A percentile compares a stretch with the other conserved stretches of the same genome.
phyloP scores from a whole-genome alignment of 2,329 filamentous ascomycete species.

The Fusarium sp. region DNA sequence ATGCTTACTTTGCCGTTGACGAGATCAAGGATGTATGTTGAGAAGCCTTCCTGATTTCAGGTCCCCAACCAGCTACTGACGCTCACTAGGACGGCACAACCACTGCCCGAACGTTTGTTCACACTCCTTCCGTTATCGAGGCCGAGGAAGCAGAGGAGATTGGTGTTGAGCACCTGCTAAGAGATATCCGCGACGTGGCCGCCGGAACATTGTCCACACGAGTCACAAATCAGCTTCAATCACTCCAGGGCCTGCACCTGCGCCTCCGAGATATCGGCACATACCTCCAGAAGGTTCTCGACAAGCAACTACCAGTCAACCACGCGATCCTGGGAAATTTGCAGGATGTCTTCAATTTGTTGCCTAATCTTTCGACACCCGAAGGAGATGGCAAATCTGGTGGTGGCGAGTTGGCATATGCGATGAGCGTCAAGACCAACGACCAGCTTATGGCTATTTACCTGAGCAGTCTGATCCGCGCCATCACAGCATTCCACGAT shows the following conservation, averaged over 20 bases:
- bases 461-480: constrained; percentile 89
- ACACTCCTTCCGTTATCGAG: constrained; percentile 98
- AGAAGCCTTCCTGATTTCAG: not conserved
- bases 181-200: constrained; percentile 97
- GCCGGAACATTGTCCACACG: constrained; percentile 96
- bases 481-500: constrained; percentile 98
- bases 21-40: constrained; percentile 95
- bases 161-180: constrained; percentile 95
- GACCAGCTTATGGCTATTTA: constrained; percentile 99
- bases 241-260: constrained; percentile 93
- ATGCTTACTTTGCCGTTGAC: constrained; percentile 98
- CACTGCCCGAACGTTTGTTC: constrained; percentile 96
- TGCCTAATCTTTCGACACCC: constrained; percentile 93
- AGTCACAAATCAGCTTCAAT: constrained; percentile 97
- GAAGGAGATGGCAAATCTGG: constrained; percentile 70
- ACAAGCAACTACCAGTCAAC: constrained; percentile 92
- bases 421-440: constrained; percentile 99
- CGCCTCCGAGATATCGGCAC: constrained; percentile 93
- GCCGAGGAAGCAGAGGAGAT: constrained; percentile 99
- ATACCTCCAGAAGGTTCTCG: constrained; percentile 95
- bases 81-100: constrained; percentile 88
- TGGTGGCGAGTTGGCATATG: constrained; percentile 88
- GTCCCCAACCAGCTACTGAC: not conserved
- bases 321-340: constrained; percentile 97
- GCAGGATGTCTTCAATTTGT: constrained; percentile 99